phyloP scores from a whole-genome alignment of 805 yeast species.

The Metschnikowia kofuensis region DNA sequence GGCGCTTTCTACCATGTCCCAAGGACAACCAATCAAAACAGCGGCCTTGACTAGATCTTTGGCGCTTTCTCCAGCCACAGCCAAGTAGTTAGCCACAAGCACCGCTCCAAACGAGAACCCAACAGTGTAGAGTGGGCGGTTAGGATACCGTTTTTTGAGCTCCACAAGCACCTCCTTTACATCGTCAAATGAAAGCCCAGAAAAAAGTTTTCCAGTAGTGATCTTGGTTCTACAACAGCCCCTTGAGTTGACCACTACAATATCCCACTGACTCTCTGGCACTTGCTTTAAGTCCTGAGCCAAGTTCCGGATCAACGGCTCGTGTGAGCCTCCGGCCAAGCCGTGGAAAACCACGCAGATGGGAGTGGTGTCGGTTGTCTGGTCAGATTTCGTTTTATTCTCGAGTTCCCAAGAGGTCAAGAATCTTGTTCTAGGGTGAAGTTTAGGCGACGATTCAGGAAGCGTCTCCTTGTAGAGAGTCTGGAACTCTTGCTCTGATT shows the following conservation, averaged over 20 bases:
- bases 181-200: constrained; percentile 72
- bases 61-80: constrained; percentile 46
- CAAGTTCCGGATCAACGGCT: constrained; percentile 65
- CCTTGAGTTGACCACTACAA: constrained; percentile 66
- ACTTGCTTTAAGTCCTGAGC: constrained; percentile 34
- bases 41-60: constrained; percentile 47
- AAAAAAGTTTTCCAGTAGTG: constrained; percentile 67
- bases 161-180: constrained; percentile 53
- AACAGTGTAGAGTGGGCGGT: constrained; percentile 59
- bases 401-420: constrained; percentile 46
- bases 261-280: constrained; percentile 47
- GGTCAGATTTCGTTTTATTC: constrained; percentile 13
- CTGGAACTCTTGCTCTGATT: constrained; percentile 25
- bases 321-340: constrained; percentile 83
- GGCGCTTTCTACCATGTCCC: constrained; percentile 63
- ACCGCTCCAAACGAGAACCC: constrained; percentile 84
- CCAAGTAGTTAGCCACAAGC: constrained; percentile 67
- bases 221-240: constrained; percentile 73
- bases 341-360: constrained; percentile 71
- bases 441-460: constrained; percentile 34
- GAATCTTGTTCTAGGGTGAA: constrained; percentile 55
- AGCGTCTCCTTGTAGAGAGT: constrained; percentile 26
- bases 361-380: constrained; percentile 44
- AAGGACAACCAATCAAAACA: constrained; percentile 59
- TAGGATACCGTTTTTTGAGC: constrained; percentile 51